Percentiles rank a stretch among this genome's conserved stretches.
phyloP scores from a whole-genome alignment of 352 stramenopile genomes.

The Phytopythium kandeliae region DNA sequence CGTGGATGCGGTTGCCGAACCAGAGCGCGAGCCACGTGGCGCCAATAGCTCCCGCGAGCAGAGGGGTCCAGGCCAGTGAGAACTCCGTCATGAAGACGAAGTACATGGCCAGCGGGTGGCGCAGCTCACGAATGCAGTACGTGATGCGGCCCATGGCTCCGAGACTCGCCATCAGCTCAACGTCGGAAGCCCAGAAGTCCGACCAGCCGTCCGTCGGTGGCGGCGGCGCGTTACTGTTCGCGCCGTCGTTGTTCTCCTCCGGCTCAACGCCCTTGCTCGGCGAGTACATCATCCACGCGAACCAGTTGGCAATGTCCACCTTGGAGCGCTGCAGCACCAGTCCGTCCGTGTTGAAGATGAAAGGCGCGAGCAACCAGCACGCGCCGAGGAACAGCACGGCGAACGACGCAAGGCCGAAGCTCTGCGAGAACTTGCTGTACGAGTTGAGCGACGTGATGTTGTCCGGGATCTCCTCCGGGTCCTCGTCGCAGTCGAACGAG shows the following conservation, averaged over 20 bases:
- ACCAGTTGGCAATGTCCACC: slow-evolving; percentile 78
- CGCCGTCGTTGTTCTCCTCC: slow-evolving; percentile 33
- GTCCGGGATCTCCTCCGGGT: slow-evolving; percentile 41
- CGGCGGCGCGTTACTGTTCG: slow-evolving; percentile 17
- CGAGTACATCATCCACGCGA: slow-evolving; percentile 75
- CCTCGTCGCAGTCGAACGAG: slow-evolving; percentile 41
- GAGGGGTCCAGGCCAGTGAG: slow-evolving; percentile 27
- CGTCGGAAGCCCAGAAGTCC: slow-evolving; percentile 68
- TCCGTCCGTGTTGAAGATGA: slow-evolving; percentile 88
- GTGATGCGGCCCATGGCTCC: slow-evolving; percentile 62
- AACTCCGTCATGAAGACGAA: slow-evolving; percentile 80
- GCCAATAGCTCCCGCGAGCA: slow-evolving; percentile 45
- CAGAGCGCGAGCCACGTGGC: slow-evolving; percentile 48
- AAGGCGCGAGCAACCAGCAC: slow-evolving; percentile 80
- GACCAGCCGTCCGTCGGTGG: slow-evolving; percentile 66
- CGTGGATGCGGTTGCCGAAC: slow-evolving; percentile 37
- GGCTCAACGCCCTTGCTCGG: slow-evolving; percentile 32
- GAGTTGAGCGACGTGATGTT: slow-evolving; percentile 65
- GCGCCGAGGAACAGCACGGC: slow-evolving; percentile 75
- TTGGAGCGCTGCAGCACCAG: slow-evolving; percentile 80
- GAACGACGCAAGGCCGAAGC: slow-evolving; percentile 77
- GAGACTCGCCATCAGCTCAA: slow-evolving; percentile 64
- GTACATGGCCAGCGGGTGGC: slow-evolving; percentile 75
- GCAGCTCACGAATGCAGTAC: slow-evolving; percentile 77
- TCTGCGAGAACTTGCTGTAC: slow-evolving; percentile 58